Base-by-base conservation (phyloP, 345 rosid species). In the Camelina neglecta region DNA sequence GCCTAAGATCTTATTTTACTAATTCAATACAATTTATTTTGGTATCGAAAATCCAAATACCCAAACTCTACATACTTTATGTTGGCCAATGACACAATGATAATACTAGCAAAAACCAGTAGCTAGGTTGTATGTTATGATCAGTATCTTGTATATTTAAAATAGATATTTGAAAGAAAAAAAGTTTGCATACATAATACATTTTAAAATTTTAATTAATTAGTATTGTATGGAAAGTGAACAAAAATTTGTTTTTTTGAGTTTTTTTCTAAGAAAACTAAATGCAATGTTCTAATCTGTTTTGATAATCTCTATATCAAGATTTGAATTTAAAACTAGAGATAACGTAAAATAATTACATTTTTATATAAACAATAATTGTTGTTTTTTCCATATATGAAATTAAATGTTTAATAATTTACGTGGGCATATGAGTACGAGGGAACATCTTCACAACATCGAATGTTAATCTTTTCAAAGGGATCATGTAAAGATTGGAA, bases 401-500 rank as follows among this genome's bases (percentile, higher is more conserved):
- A 47, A 11, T 2, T 31, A 21, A n/a, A 57, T 74, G 31, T 47
- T 65, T 23, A 11, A 60, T 10, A 39, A 8, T 60, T 75, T 45
- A 51, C 8, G 74, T 75, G 79, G 64, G 35, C 13, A 64, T 15
- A 11, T 3, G 61, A 67, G 67, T 67, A 59, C 54, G 67, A 75
- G 73, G 54, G 78, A 59, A 67, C 61, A 67, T 75, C 67, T 75
- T 41, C 21, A 53, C 38, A 60, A 42, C 69, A 51, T 75, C 57
- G 57, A 68, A 51, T 60, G 48, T 60, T 39, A 62, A 36, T 59
- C 35, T 38, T 68, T 60, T 68, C 39, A 60, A 61, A 53, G 15
- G 63, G 69, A 51, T 60, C 69, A 53, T 51, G n/a, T 68, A 75
- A 75, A 69, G 63, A 68, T 60, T 51, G 38, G 79, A 75, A 67